Conservation (phyloP, 805 yeast species). For the Ogataea glucozyma region DNA sequence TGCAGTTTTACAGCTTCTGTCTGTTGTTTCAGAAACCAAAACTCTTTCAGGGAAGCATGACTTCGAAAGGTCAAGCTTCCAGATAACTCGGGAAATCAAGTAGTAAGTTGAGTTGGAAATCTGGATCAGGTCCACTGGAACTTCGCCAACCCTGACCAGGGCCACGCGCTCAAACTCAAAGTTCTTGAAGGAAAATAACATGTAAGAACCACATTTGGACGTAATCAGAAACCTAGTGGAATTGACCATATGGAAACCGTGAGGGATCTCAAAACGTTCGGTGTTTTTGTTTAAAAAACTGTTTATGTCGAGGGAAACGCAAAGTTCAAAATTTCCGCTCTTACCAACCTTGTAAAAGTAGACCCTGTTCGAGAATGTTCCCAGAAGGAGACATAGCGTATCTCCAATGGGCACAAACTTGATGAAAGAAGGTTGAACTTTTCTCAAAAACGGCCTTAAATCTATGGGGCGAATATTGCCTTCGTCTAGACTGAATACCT, state of each 20-base stretch:
- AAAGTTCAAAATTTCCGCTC: conserved; percentile 5
- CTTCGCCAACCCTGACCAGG: conserved; percentile 21
- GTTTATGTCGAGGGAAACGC: conserved; percentile 7
- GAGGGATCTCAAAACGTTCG: conserved; percentile 13
- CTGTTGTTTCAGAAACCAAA: conserved; percentile 27
- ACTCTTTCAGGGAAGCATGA: conserved; percentile 32
- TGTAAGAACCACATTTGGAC: conserved; percentile 27
- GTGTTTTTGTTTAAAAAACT: not conserved
- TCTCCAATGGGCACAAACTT: conserved; percentile 8
- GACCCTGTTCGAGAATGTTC: conserved; percentile 19
- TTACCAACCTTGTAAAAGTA: conserved; percentile 15
- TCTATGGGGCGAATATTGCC: not conserved
- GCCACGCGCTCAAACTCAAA: not conserved
- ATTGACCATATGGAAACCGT: conserved; percentile 10
- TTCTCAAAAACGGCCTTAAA: conserved; percentile 12
- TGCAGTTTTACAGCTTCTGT: conserved; percentile 21
- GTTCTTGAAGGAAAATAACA: conserved; percentile 2
- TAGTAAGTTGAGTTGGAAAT: conserved; percentile 10
- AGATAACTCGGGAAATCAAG: conserved; percentile 27
- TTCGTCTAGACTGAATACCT: conserved; percentile 14
- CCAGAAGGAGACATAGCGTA: conserved; percentile 16
- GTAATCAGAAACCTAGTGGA: conserved; percentile 18
- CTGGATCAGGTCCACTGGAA: conserved; percentile 21
- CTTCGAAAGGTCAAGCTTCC: conserved; percentile 28
- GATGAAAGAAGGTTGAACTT: conserved; percentile 21